Percentiles rank a stretch among this genome's conserved stretches.
Conservation (phyloP, 2,329 filamentous ascomycete species). For the Leptographium wingfieldii region DNA sequence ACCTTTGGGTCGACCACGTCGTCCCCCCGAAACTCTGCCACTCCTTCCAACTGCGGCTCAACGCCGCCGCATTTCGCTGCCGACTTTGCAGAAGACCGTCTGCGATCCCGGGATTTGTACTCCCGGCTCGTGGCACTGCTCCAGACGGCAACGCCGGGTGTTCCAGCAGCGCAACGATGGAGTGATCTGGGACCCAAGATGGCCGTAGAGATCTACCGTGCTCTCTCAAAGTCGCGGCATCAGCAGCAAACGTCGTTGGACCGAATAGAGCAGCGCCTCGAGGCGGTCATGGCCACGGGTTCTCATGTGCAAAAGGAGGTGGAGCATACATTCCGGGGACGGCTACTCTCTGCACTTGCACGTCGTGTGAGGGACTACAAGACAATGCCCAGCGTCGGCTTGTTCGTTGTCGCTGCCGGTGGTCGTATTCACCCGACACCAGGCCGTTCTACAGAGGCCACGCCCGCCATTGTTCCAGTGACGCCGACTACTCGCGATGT, state of each 20-base stretch:
- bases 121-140: constrained; percentile 41
- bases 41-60: constrained; percentile 17
- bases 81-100: constrained; percentile 27
- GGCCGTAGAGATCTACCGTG: constrained; percentile 47
- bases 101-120: constrained; percentile 36
- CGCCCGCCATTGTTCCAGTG: constrained; percentile 2
- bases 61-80: constrained; percentile 14
- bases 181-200: constrained; percentile 38
- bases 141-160: constrained; percentile 33
- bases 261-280: constrained; percentile 9
- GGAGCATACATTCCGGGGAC: constrained; percentile 35
- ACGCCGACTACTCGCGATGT: neutral
- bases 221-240: constrained; percentile 10
- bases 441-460: constrained; percentile 19
- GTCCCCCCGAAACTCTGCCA: constrained; percentile 36
- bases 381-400: constrained; percentile 35
- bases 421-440: constrained; percentile 25
- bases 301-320: constrained; percentile 23
- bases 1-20: constrained; percentile 34
- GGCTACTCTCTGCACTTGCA: constrained; percentile 34
- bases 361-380: constrained; percentile 40
- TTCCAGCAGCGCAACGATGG: constrained; percentile 34
- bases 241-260: constrained; percentile 1
- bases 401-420: constrained; percentile 44
- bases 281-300: neutral